Base-by-base conservation (phyloP, 192 early-diverging fungal species). In the Entrophospora sp. region DNA sequence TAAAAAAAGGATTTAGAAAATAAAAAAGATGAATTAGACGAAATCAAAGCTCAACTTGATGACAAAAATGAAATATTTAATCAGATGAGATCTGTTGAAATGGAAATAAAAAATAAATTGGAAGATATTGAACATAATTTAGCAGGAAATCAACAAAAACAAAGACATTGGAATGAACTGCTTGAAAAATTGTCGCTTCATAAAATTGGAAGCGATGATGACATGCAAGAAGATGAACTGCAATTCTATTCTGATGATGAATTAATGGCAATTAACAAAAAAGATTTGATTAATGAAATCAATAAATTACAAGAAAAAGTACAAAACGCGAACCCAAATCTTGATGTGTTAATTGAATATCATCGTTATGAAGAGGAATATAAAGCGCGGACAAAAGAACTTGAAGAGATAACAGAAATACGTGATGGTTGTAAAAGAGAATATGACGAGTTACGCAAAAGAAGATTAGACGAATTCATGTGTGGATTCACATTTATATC, bases 391-490 rank as follows among this genome's bases (percentile, higher is more conserved):
- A 83, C 81, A 37, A 72, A 74, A 36, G 92, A 95, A 64, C 75
- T 97, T 27, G 89, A 90, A 43, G 81, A 81, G 9, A 80, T 89
- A 3, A 91, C 92, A 2, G 28, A 61, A 16, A 76, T 78, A 30
- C 84, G 91, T 42, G 94, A 98, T 75, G 73, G 69, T 4, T 85
- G 84, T 10, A 92, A 93, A 75, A 69, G 73, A 24, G 71, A 76
- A 43, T 86, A 89, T 62, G 94, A 98, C 63, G 75, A 77, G 9
- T 73, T 96, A 43, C 79, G 88, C 16, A 92, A 90, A 51, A 66
- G 76, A 25, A 78, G 97, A 12, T 76, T 97, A 28, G 87, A 89
- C 30, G 89, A 94, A 79, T 99, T 99, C 67, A 97, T 98, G 94
- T 81, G 82, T 14, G 94, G 97, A 2, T 99, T 98, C 72, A 91